Conservation (phyloP, 805 yeast genomes). For the Cephaloascus albidus region DNA sequence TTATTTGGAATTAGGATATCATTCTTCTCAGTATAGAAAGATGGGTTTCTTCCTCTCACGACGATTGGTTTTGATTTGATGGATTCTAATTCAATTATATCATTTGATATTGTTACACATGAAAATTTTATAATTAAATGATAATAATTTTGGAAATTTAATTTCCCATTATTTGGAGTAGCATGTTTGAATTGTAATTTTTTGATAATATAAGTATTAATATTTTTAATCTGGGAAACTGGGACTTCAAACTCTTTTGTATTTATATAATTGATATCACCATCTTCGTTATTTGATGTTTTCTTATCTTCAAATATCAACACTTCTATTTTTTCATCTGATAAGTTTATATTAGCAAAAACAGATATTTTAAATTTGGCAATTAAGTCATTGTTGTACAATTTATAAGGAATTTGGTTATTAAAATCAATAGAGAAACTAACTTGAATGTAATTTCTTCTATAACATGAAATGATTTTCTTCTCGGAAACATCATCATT, state of each 20-base stretch:
- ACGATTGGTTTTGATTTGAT: constrained; percentile 19
- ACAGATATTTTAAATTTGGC: constrained; percentile 18
- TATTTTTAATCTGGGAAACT: constrained; percentile 12
- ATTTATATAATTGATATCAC: constrained; percentile 3
- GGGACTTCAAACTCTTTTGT: constrained; percentile 4
- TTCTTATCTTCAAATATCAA: constrained; percentile 14
- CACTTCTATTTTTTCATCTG: constrained; percentile 20
- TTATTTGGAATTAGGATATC: constrained; percentile 19
- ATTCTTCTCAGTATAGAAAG: constrained; percentile 28
- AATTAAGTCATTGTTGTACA: background rate
- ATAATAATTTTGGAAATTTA: constrained; percentile 34
- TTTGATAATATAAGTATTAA: constrained; percentile 22
- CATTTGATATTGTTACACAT: background rate
- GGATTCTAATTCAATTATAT: background rate
- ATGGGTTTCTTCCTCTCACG: constrained; percentile 35
- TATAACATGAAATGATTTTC: constrained; percentile 32
- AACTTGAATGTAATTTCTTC: constrained; percentile 31
- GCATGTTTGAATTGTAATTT: constrained; percentile 41
- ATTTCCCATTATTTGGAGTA: constrained; percentile 42
- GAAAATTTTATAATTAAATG: constrained; percentile 14
- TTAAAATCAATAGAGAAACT: constrained; percentile 7
- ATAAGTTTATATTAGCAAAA: constrained; percentile 22
- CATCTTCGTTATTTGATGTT: constrained; percentile 3
- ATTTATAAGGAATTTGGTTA: background rate
- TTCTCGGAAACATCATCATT: constrained; percentile 25